Base-by-base conservation (phyloP, 306 rosid genomes). In the Cicer cuneatum region DNA sequence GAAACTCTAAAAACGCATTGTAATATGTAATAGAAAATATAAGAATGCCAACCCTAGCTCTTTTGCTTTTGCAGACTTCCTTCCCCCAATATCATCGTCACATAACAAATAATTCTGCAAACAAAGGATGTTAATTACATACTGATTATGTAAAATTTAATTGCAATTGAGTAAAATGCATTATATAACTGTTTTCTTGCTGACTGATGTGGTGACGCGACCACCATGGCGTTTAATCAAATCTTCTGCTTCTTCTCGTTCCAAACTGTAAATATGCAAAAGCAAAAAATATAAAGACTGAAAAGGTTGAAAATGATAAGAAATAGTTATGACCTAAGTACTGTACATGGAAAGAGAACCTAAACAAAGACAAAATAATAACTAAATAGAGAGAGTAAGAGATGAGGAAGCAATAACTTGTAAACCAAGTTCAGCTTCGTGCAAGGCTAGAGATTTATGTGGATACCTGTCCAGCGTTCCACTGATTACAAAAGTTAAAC, bases 221-320 rank as follows among this genome's bases (percentile, higher is more conserved):
- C 97, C 99, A 68, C 97, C 93, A 57, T 94, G 97, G 63, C 96
- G 86, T 83, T 94, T 94, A 62, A 94, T 92, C 85, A 94, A 88
- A 87, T 88, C 97, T 85, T 94, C 99, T 16, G 97, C 97, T 84
- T 94, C 99, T 78, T 94, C 98, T 75, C 97, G 89, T 75, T 94
- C 99, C 92, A 94, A 83, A 84, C 99, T 94, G 85, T 29, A 75
- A 80, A 33, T 40, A 61, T 16, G 78, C 66, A 73, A 37, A 59
- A 45, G 59, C 9, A 54, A 71, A 66, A 54, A 56, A 73, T 39
- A 47, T 69, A 73, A 42, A 73, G 51, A 64, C 76, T 53, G 67
- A 80, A 66, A 58, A 15, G 58, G 29, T 66, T 5, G 62, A 69
- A 56, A 16, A 73, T 45, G 71, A 49, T 33, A 60, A 13, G 40